These are phyloP conservation scores for Populus davidiana DNA, from an alignment of 345 rosid genomes.

Conservation along the genomic window DNA sequence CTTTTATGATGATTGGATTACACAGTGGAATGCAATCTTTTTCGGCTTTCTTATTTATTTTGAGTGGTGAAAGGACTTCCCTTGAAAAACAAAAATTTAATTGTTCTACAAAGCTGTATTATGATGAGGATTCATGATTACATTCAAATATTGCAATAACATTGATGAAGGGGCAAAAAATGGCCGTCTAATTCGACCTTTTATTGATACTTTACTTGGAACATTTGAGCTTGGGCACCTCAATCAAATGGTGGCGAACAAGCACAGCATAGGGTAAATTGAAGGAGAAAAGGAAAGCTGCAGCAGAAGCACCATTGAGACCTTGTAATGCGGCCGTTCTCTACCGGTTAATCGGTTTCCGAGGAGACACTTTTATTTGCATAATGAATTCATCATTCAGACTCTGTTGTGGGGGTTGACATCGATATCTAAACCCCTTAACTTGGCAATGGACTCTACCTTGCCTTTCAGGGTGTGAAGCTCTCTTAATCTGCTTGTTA, in stretches of 20 bases:
- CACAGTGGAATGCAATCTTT: too few species aligned
- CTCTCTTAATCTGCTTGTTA: constrained; percentile 47
- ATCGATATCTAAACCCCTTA: constrained; percentile 55
- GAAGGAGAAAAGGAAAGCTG: not conserved
- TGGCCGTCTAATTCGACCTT: not conserved
- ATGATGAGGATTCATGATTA: too few species aligned
- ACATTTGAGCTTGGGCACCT: not conserved
- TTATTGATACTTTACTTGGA: constrained; percentile 12
- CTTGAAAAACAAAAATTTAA: too few species aligned
- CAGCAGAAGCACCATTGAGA: not conserved
- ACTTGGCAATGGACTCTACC: constrained; percentile 57
- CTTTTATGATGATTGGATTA: too few species aligned
- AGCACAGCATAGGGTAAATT: not conserved
- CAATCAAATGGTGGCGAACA: not conserved
- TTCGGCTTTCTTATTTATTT: too few species aligned
- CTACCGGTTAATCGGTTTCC: not conserved
- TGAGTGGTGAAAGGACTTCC: too few species aligned
- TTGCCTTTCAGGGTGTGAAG: constrained; percentile 62
- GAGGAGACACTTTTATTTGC: not conserved
- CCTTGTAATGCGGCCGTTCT: not conserved
- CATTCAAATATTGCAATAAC: too few species aligned
- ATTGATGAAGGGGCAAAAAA: too few species aligned
- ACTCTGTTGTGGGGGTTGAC: constrained; percentile 59
- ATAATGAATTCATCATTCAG: constrained; percentile 10
- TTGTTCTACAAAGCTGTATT: too few species aligned